Base-by-base conservation (phyloP, 2,329 filamentous ascomycete species). In the Epichloe uncinata region DNA sequence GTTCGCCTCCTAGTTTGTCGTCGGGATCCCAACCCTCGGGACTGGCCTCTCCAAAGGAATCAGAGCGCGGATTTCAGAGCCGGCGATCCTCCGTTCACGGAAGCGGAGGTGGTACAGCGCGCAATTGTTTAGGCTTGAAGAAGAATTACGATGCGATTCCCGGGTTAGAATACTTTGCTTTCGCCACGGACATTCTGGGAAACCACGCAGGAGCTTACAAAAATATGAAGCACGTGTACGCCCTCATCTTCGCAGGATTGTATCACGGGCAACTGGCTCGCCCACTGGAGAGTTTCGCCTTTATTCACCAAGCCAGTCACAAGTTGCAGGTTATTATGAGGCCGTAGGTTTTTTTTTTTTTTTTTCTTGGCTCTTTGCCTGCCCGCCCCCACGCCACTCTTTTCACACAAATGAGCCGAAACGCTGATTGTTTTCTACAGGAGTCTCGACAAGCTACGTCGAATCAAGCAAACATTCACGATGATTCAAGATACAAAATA, bases 231-330 rank as follows among this genome's bases (percentile, higher is more conserved):
- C 85, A 93, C 61, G 87, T 94, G 4, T 90, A 95, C 63, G 87
- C 85, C 7, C 82, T 83, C 57, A 79, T 97, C 22, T 75, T 97
- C 44, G 88, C 88, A 15, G 88, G 87, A 3, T 69, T 98, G 5
- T 98, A 95, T 62, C 83, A 90, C 54, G 89, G 88, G 3, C 93
- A 97, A 63, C 70, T 96, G 26, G 90, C 83, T 0, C 79, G 91
- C 45, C 85, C 94, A 0, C 73, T 96, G 57, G 87, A 95, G 61
- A 97, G 91, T 60, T 90, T 79, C 61, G 71, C 75, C 3, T 79
- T 76, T 53, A 79, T 83, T 35, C 69, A 73, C 48, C 67, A 73
- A 49, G 80, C 79, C 2, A 74, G 77, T 51, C 72, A 74, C 48
- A 73, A 73, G 48, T 60, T 84, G 47, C 80, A 87, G 58, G 80